Conservation (phyloP, 2,329 filamentous ascomycete species). For the Neopestalotiopsis rosae region DNA sequence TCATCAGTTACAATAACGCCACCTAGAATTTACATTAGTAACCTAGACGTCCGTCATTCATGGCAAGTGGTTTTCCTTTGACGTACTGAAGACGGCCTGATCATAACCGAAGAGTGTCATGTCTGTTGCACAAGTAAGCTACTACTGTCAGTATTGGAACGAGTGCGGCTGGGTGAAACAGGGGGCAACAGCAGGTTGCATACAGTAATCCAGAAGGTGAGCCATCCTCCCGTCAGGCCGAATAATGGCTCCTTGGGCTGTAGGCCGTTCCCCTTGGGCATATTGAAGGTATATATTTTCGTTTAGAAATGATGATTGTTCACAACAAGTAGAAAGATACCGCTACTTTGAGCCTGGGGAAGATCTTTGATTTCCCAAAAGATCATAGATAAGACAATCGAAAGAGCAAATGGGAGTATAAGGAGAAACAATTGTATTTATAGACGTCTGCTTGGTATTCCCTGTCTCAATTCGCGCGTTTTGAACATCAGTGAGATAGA, state of each 20-base stretch:
- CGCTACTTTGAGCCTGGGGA: no score
- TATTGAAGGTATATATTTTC: background rate
- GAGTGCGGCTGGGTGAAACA: background rate
- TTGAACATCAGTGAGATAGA: background rate
- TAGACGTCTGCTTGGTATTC: no score
- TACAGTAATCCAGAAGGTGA: slow-evolving; percentile 15
- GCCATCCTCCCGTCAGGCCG: slow-evolving; percentile 5
- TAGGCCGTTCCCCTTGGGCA: background rate
- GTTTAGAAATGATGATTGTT: no score
- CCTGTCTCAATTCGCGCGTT: background rate
- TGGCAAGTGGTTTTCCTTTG: background rate
- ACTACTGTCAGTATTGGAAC: background rate
- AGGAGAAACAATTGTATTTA: no score
- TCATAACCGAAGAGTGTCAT: slow-evolving; percentile 6
- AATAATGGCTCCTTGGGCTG: background rate
- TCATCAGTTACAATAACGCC: slow-evolving; percentile 34
- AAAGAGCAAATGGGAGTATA: no score
- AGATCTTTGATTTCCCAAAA: no score
- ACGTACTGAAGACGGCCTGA: slow-evolving; percentile 35
- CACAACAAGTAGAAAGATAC: no score
- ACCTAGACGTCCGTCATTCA: background rate
- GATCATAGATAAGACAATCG: no score
- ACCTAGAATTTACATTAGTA: slow-evolving; percentile 7
- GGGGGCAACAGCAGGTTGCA: background rate
- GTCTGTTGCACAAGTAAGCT: slow-evolving; percentile 13